Evolutionary conservation across 352 stramenopile species (phyloP).

Genomic region (Pythium pyrilobum): DNA sequence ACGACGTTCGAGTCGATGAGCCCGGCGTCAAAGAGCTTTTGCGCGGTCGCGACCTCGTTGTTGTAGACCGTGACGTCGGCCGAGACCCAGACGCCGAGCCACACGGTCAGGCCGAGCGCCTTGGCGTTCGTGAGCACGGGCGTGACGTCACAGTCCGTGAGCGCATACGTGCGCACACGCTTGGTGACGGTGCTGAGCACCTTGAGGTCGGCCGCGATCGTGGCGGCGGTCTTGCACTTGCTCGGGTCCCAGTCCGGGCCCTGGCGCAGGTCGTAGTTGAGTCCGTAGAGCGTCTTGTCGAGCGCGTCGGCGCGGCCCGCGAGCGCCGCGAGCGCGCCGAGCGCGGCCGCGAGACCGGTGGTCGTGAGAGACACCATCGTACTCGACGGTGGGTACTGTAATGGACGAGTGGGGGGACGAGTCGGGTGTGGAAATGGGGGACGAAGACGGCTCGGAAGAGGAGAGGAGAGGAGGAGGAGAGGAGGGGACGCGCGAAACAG

Average conservation of each 20-base stretch:
- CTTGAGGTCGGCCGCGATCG: conserved; percentile 70
- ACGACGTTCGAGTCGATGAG: conserved; percentile 77
- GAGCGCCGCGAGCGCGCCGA: conserved; percentile 25
- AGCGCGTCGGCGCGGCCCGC: conserved; percentile 33
- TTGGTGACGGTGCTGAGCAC: conserved; percentile 54
- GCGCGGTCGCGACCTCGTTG: conserved; percentile 55
- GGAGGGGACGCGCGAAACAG: not conserved
- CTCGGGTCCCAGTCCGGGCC: conserved; percentile 69
- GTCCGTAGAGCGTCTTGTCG: conserved; percentile 67
- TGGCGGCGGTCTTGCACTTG: conserved; percentile 68
- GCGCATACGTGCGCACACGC: conserved; percentile 78
- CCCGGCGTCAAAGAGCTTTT: conserved; percentile 48
- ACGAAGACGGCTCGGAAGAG: not conserved
- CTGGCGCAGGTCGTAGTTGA: conserved; percentile 84
- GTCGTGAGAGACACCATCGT: conserved; percentile 17
- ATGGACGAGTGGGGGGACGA: not conserved
- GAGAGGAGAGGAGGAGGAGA: conserved; percentile 1
- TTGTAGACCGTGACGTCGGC: conserved; percentile 57
- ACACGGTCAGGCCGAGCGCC: conserved; percentile 60
- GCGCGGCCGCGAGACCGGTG: conserved; percentile 3
- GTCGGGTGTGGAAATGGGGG: conserved; percentile 1
- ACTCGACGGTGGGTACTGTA: not conserved
- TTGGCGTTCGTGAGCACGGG: conserved; percentile 69
- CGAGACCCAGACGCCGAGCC: conserved; percentile 80
- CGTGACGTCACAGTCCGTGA: conserved; percentile 70